Evolutionary conservation across 306 rosid genomes (phyloP).

Genomic region (Cotoneaster glaucophyllus): DNA sequence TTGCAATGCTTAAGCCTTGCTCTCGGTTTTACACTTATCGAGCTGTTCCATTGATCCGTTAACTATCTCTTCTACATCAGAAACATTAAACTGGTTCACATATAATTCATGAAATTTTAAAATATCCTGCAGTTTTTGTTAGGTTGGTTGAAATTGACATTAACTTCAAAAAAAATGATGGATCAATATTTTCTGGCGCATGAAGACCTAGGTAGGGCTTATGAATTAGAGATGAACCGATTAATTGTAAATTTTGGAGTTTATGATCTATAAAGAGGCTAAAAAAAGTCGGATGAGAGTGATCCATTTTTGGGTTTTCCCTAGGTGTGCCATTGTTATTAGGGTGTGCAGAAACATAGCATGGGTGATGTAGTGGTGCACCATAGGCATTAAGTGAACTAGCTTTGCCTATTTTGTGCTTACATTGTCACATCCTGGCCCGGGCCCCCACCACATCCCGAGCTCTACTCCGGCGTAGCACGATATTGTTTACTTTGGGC

Average conservation of each 20-base stretch:
- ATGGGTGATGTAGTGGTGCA: constrained; percentile 9
- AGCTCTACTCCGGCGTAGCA: too few species aligned
- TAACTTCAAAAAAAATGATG: too few species aligned
- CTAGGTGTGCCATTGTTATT: neutral
- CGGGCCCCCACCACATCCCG: too few species aligned
- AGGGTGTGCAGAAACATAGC: neutral
- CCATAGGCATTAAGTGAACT: constrained; percentile 3
- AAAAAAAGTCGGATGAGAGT: neutral
- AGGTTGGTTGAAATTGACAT: too few species aligned
- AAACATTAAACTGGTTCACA: neutral
- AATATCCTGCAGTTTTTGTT: too few species aligned
- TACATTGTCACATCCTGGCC: too few species aligned
- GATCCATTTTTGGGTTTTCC: neutral
- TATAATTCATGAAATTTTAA: too few species aligned
- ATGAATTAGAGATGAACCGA: neutral
- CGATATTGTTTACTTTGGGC: too few species aligned
- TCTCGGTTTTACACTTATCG: neutral
- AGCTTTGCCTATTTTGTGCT: neutral
- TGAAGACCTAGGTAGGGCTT: neutral
- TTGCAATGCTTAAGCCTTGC: neutral
- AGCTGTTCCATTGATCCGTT: too few species aligned
- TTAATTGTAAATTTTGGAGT: neutral
- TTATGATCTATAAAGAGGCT: neutral
- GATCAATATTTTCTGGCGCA: neutral
- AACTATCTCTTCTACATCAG: too few species aligned